These are phyloP conservation scores for Mallotus japonicus DNA, from an alignment of 441 rosid species.

Conservation along the genomic window DNA sequence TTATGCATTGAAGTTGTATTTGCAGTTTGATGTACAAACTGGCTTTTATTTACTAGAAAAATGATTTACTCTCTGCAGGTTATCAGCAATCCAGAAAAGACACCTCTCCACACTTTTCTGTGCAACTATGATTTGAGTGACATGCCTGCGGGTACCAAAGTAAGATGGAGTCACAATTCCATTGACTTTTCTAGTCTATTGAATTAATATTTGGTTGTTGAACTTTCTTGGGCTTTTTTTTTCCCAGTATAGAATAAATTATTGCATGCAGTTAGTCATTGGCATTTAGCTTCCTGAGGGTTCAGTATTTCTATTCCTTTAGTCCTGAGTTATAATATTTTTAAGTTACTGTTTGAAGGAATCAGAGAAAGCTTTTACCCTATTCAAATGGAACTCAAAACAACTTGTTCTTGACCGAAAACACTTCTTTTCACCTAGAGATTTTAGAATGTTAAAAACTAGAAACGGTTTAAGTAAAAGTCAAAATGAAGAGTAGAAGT, in stretches of 20 bases:
- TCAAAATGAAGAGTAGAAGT: neutral
- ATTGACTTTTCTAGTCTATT: conserved; percentile 1
- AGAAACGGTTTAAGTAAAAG: neutral
- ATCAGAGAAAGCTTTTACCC: neutral
- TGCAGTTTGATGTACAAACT: conserved; percentile 3
- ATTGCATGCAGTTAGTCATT: conserved; percentile 3
- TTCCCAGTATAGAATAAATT: neutral
- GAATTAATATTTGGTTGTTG: neutral
- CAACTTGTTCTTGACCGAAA: neutral
- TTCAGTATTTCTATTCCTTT: neutral
- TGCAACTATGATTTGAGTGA: conserved; percentile 94
- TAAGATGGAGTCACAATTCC: conserved; percentile 27
- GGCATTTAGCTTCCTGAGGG: conserved; percentile 3
- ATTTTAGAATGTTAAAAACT: conserved; percentile 4
- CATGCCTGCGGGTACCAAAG: conserved; percentile 96
- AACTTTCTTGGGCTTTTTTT: conserved; percentile 1
- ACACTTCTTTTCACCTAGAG: neutral
- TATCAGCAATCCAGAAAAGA: conserved; percentile 96
- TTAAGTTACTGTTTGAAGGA: conserved; percentile 6
- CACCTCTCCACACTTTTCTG: conserved; percentile 91
- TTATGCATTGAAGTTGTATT: neutral
- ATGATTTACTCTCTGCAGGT: conserved; percentile 51
- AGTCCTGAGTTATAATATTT: neutral
- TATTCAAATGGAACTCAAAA: neutral
- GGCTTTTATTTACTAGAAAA: conserved; percentile 29